Evolutionary conservation across 2,329 filamentous ascomycete genomes (phyloP).

Genomic region (Monosporascus sp.): DNA sequence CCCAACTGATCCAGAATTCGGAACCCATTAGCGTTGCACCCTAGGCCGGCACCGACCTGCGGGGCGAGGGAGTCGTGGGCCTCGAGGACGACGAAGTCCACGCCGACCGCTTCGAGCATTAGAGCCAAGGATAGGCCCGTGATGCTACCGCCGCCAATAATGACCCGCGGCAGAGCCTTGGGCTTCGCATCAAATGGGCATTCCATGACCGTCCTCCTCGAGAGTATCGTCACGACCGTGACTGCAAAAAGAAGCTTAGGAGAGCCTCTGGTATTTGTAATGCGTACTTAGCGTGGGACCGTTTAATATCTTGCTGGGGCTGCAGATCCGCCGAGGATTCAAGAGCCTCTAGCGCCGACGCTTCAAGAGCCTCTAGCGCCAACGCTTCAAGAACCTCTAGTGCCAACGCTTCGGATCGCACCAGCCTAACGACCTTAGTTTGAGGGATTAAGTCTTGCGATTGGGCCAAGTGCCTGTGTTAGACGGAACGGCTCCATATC

Average conservation of each 20-base stretch:
- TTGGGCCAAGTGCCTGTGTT: too few relatives aligned
- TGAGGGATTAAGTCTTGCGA: too few relatives aligned
- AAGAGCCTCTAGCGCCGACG: too few relatives aligned
- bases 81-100: slow-evolving; percentile 40
- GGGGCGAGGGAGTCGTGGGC: slow-evolving; percentile 27
- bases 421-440: too few relatives aligned
- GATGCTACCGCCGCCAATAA: slow-evolving; percentile 14
- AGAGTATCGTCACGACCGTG: neutral
- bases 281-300: too few relatives aligned
- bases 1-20: slow-evolving; percentile 39
- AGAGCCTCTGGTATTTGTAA: neutral
- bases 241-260: neutral
- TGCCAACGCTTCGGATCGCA: too few relatives aligned
- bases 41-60: slow-evolving; percentile 35
- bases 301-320: too few relatives aligned
- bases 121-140: slow-evolving; percentile 35
- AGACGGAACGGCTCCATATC: too few relatives aligned
- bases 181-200: neutral
- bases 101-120: slow-evolving; percentile 30
- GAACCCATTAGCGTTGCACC: slow-evolving; percentile 27
- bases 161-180: neutral
- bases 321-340: too few relatives aligned
- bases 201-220: neutral
- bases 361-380: too few relatives aligned
- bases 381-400: too few relatives aligned